phyloP scores from a whole-genome alignment of 1,139 yeast species.

The Meyerozyma smithsonii region DNA sequence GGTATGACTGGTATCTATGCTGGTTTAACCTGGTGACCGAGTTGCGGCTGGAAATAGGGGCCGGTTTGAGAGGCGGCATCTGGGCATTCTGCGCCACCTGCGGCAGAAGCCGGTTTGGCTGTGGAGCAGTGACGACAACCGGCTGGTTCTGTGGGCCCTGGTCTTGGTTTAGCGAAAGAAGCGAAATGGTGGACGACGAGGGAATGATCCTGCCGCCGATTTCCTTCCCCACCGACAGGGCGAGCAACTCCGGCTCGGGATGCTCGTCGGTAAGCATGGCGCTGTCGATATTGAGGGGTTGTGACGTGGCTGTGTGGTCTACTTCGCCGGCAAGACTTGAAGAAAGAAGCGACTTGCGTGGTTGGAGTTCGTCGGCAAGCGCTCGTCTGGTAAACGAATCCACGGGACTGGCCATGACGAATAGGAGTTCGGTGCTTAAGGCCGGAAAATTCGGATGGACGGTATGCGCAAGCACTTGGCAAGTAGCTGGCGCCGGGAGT shows the following conservation, averaged over 20 bases:
- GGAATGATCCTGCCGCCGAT: constrained; percentile 48
- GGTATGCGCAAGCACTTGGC: too few species aligned
- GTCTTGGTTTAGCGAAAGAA: constrained; percentile 40
- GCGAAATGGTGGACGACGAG: constrained; percentile 50
- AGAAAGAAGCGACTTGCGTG: constrained; percentile 10
- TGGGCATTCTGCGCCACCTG: constrained; percentile 4
- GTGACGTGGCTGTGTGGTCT: constrained; percentile 2
- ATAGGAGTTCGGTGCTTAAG: too few species aligned
- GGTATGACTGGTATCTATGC: constrained; percentile 35
- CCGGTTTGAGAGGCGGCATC: constrained; percentile 6
- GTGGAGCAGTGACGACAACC: constrained; percentile 3
- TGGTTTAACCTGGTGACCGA: constrained; percentile 30
- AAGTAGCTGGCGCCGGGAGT: too few species aligned
- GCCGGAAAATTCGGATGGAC: too few species aligned
- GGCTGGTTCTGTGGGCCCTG: constrained; percentile 10
- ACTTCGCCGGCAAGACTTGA: constrained; percentile 10
- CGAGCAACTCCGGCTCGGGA: constrained; percentile 51
- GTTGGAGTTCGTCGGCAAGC: constrained; percentile 2
- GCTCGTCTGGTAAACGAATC: constrained; percentile 1
- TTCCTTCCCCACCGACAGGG: constrained; percentile 51
- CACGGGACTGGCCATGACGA: not conserved
- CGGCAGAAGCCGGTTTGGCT: constrained; percentile 7
- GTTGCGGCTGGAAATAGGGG: constrained; percentile 22
- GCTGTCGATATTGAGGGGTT: constrained; percentile 4
- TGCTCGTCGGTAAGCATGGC: constrained; percentile 28